Evolutionary conservation across 495 filamentous ascomycete genomes (phyloP), one percentile per base, ranked within the genome.

Genomic region (Penicillium argentinense): DNA sequence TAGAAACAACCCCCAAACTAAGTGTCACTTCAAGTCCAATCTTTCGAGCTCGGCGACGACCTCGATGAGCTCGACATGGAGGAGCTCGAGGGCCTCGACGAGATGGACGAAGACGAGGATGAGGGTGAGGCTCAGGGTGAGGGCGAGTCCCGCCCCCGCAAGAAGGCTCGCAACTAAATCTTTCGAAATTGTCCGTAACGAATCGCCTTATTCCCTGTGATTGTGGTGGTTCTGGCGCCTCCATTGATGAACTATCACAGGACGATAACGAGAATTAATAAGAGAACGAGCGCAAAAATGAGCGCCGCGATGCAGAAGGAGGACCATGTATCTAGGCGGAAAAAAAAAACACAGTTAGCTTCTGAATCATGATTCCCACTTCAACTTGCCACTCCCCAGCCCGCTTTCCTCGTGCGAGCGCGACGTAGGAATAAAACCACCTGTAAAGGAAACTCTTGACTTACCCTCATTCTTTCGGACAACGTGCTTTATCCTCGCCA

Each of bases 401-500:
- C 42, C 29, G 42, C 22, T n/a, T n/a, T n/a, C n/a, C n/a, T n/a
- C n/a, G n/a, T n/a, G n/a, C n/a, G n/a, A n/a, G n/a, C n/a, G n/a
- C n/a, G n/a, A n/a, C n/a, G n/a, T n/a, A n/a, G n/a, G n/a, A n/a
- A n/a, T 37, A 45, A 22, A 39, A 45, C 11, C 19, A 25, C 40
- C 28, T 40, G 36, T 9, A n/a, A 24, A 28, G 25, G 11, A 24
- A 39, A 11, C 13, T 3, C 3, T 12, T 23, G 21, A 49, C 67
- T 74, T 72, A 83, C 95, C 93, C 76, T 97, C 93, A 71, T 95
- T 97, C 74, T 85, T 82, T 67, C 86, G 80, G 55, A 97, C 84
- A 49, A 98, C 85, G 66, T 84, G 80, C 38, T 81, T 81, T 50
- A 97, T 77, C 66, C 84, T 90, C 67, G 89, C 85, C 72, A 97